These are phyloP conservation scores for Lophium mytilinum DNA, from an alignment of 495 filamentous ascomycete species.

Conservation along the genomic window DNA sequence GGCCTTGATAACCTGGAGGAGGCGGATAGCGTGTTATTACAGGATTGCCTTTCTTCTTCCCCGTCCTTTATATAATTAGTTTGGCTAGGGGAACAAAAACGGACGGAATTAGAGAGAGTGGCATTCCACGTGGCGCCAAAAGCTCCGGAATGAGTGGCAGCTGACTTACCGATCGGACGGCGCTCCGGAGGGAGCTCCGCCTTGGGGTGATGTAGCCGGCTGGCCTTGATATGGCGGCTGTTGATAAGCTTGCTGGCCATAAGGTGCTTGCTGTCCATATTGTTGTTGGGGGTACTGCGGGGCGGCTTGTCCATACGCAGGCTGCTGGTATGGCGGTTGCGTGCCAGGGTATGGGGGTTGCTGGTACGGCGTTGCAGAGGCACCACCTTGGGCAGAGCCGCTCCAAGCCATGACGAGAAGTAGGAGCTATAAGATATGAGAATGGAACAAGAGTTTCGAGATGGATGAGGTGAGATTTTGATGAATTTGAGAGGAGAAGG, in stretches of 20 bases:
- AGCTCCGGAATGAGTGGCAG: background rate
- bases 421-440: background rate
- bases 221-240: slow-evolving; percentile 6
- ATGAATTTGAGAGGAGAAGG: no score
- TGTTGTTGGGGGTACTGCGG: slow-evolving; percentile 7
- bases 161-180: slow-evolving; percentile 23
- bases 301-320: background rate
- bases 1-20: slow-evolving; percentile 33
- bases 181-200: slow-evolving; percentile 12
- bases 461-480: no score
- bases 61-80: slow-evolving; percentile 2
- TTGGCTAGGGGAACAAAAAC: no score
- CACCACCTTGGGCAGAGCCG: slow-evolving; percentile 9
- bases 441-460: background rate
- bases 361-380: slow-evolving; percentile 13
- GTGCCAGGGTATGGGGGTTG: slow-evolving; percentile 6
- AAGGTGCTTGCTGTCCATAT: slow-evolving; percentile 14
- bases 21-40: slow-evolving; percentile 36
- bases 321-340: slow-evolving; percentile 13
- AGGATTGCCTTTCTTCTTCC: slow-evolving; percentile 35
- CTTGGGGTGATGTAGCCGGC: slow-evolving; percentile 12
- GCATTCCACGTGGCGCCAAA: background rate
- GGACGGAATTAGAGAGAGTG: no score
- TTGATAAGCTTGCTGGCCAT: slow-evolving; percentile 9
- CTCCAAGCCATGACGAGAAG: slow-evolving; percentile 19